A percentile compares a stretch with the other conserved stretches of the same genome.
Conservation (phyloP, 208 protist genomes). For the Herpetomonas muscarum region DNA sequence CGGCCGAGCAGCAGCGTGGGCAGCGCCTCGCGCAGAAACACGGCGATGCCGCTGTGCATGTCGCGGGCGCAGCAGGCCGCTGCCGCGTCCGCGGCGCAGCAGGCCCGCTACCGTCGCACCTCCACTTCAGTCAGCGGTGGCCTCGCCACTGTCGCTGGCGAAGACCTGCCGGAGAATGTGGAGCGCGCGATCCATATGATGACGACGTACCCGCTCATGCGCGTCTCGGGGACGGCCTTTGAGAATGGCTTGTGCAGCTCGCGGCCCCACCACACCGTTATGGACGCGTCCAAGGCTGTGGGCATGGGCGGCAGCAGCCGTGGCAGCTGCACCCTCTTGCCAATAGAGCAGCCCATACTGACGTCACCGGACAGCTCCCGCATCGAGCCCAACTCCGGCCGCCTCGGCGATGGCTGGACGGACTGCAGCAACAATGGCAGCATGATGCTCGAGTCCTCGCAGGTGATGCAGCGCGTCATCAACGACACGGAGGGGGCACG, state of each 20-base stretch:
- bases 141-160: background rate
- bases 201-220: slow-evolving; percentile 67
- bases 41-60: slow-evolving; percentile 40
- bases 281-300: background rate
- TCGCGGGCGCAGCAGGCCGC: slow-evolving; percentile 37
- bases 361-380: background rate
- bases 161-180: slow-evolving; percentile 14
- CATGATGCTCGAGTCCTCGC: slow-evolving; percentile 12
- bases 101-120: slow-evolving; percentile 3
- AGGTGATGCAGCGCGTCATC: slow-evolving; percentile 19
- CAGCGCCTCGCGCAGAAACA: slow-evolving; percentile 12
- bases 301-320: slow-evolving; percentile 7
- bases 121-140: slow-evolving; percentile 3
- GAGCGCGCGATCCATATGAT: slow-evolving; percentile 63
- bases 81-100: background rate
- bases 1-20: background rate
- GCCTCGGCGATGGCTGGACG: slow-evolving; percentile 1
- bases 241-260: slow-evolving; percentile 46
- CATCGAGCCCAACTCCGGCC: background rate
- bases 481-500: slow-evolving; percentile 10
- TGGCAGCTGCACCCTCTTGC: slow-evolving; percentile 7
- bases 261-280: slow-evolving; percentile 1
- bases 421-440: slow-evolving; percentile 3
- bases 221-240: slow-evolving; percentile 65
- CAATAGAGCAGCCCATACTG: too few relatives aligned